Percentiles rank a stretch among this genome's conserved stretches.
Conservation (phyloP, 345 rosid species). For the Euphorbia tirucalli region DNA sequence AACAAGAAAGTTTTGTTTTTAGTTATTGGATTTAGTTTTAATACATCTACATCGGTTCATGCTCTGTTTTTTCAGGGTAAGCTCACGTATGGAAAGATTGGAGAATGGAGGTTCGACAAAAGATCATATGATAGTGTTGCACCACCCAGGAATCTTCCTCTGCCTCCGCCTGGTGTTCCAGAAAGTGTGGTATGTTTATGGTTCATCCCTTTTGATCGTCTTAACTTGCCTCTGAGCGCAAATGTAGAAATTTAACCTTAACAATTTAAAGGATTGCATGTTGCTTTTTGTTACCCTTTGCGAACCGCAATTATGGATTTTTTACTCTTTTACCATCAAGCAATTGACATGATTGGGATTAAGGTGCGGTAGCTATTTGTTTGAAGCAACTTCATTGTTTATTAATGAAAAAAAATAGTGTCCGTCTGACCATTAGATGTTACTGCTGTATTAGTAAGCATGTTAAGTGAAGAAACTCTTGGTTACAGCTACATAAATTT, state of each 20-base stretch:
- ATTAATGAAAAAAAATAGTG: no score
- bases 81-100: slow-evolving; percentile 82
- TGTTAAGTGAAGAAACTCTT: no score
- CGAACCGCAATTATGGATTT: not conserved
- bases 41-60: not conserved
- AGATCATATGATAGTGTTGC: slow-evolving; percentile 57
- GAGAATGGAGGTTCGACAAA: slow-evolving; percentile 98
- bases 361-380: not conserved
- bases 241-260: not conserved
- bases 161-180: slow-evolving; percentile 94
- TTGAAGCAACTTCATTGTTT: no score
- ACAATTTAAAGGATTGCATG: not conserved
- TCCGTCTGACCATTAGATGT: no score
- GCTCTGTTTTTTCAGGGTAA: slow-evolving; percentile 52
- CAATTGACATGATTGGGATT: not conserved
- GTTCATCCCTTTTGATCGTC: slow-evolving; percentile 9
- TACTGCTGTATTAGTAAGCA: no score
- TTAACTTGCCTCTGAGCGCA: not conserved
- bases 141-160: slow-evolving; percentile 81
- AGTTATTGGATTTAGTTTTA: slow-evolving; percentile 11
- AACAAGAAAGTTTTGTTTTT: slow-evolving; percentile 12
- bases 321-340: not conserved
- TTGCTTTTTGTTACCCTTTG: not conserved
- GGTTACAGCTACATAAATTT: no score
- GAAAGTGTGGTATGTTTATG: slow-evolving; percentile 91